These are phyloP conservation scores for Sugiyamaella marilandica DNA, from an alignment of 805 yeast genomes.

Conservation along the genomic window DNA sequence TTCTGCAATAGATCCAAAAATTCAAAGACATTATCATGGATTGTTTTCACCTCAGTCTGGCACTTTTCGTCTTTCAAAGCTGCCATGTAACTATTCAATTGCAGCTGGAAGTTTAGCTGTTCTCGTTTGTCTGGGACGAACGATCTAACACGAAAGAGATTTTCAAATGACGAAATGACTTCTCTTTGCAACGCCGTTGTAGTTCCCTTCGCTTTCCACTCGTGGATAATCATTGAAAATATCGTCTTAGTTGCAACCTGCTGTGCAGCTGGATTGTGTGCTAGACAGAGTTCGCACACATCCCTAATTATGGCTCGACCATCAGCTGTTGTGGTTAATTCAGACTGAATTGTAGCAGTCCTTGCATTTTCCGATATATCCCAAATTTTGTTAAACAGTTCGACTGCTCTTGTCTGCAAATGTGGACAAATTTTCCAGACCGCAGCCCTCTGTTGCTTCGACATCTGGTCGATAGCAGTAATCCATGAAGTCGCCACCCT, in stretches of 20 bases:
- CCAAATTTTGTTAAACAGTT: slow-evolving; percentile 62
- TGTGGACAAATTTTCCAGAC: slow-evolving; percentile 59
- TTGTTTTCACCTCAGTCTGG: not conserved
- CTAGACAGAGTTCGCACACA: not conserved
- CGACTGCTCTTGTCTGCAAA: slow-evolving; percentile 55
- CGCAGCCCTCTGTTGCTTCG: slow-evolving; percentile 69
- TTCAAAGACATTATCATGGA: slow-evolving; percentile 33
- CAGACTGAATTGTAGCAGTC: not conserved
- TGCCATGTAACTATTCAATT: not conserved
- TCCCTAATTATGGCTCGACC: not conserved
- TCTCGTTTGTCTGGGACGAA: slow-evolving; percentile 54
- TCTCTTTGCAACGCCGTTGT: slow-evolving; percentile 58
- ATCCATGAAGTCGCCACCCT: slow-evolving; percentile 62
- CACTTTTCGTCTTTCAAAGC: not conserved
- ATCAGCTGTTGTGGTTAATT: not conserved
- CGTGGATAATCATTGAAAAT: slow-evolving; percentile 69
- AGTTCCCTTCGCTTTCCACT: slow-evolving; percentile 53
- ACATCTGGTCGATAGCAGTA: slow-evolving; percentile 61
- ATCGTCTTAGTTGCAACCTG: slow-evolving; percentile 58
- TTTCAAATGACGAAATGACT: slow-evolving; percentile 58
- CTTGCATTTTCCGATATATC: slow-evolving; percentile 44
- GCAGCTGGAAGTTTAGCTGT: slow-evolving; percentile 14
- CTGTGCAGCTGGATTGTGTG: slow-evolving; percentile 43
- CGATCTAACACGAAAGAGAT: slow-evolving; percentile 51
- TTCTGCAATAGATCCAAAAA: slow-evolving; percentile 63